Conservation (phyloP, 495 filamentous ascomycete genomes). For the Aspergillus campestris region DNA sequence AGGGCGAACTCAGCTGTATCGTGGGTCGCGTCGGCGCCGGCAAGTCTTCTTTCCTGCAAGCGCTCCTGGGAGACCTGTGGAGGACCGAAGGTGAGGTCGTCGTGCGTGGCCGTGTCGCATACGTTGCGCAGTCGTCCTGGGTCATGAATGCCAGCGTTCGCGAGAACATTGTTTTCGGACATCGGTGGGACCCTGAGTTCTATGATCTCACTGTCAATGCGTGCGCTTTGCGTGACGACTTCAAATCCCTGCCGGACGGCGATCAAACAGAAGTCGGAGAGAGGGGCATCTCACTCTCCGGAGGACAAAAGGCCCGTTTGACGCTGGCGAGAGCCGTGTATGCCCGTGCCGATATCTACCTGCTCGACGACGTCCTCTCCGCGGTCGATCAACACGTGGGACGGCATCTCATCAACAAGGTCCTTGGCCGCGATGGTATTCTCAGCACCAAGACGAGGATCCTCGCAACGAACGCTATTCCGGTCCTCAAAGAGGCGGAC, state of each 20-base stretch:
- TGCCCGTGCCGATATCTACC: conserved; percentile 91
- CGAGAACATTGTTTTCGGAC: conserved; percentile 96
- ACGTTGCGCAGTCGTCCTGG: conserved; percentile 89
- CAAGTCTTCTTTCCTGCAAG: conserved; percentile 86
- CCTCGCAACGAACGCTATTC: conserved; percentile 92
- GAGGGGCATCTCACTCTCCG: conserved; percentile 92
- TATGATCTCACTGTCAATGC: conserved; percentile 92
- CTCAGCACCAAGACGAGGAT: conserved; percentile 83
- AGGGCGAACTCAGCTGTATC: conserved; percentile 87
- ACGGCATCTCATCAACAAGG: conserved; percentile 85
- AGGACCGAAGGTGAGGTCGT: conserved; percentile 80
- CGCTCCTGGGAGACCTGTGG: conserved; percentile 83
- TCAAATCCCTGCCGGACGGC: conserved; percentile 86
- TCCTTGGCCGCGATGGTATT: conserved; percentile 78
- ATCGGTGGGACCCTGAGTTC: conserved; percentile 89
- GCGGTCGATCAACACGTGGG: conserved; percentile 98
- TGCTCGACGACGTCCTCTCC: conserved; percentile 89
- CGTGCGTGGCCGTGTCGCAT: conserved; percentile 73
- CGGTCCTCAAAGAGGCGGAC: conserved; percentile 79
- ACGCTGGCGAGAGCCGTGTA: conserved; percentile 96
- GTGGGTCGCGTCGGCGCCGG: conserved; percentile 93
- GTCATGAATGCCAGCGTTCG: conserved; percentile 96
- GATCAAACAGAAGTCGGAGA: conserved; percentile 97
- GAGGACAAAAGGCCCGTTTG: conserved; percentile 91
- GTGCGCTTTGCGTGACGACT: conserved; percentile 87